Evolutionary conservation across 192 early-diverging fungal species (phyloP).

Genomic region (Spizellomyces punctatus): DNA sequence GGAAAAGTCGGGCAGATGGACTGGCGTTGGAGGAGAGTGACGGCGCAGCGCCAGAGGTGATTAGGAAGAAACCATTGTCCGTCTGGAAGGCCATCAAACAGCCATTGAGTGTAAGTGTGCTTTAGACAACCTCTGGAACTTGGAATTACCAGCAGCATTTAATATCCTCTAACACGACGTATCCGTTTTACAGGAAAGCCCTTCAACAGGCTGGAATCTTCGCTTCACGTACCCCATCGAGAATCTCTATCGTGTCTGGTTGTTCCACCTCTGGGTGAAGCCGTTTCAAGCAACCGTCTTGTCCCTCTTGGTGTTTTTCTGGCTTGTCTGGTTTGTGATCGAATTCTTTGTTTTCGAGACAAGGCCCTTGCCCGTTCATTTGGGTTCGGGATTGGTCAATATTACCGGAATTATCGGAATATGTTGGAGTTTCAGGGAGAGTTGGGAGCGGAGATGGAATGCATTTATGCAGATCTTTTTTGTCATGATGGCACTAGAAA

Average conservation of each 20-base stretch:
- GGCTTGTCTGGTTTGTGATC: constrained; percentile 3
- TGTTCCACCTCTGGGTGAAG: constrained; percentile 25
- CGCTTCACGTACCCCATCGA: constrained; percentile 13
- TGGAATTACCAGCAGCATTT: background rate
- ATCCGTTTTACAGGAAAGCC: constrained; percentile 14
- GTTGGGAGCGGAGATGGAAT: constrained; percentile 21
- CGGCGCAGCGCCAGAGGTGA: too few relatives aligned
- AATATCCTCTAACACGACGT: background rate
- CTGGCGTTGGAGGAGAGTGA: background rate
- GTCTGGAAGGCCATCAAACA: constrained; percentile 15
- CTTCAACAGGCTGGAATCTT: constrained; percentile 24
- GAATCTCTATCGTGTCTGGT: constrained; percentile 13
- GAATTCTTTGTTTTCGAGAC: background rate
- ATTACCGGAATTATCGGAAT: constrained; percentile 1
- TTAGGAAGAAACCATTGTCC: background rate
- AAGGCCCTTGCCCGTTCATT: constrained; percentile 1
- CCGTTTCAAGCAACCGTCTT: constrained; percentile 16
- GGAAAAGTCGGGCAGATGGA: background rate
- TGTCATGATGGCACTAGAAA: constrained; percentile 6
- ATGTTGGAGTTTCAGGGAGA: background rate
- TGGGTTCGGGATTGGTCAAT: background rate
- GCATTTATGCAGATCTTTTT: constrained; percentile 12
- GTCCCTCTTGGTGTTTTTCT: constrained; percentile 1
- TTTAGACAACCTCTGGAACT: background rate
- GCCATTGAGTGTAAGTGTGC: constrained; percentile 17